Evolutionary conservation across 2,329 filamentous ascomycete genomes (phyloP).

Genomic region (Pezizomycotina sp.): DNA sequence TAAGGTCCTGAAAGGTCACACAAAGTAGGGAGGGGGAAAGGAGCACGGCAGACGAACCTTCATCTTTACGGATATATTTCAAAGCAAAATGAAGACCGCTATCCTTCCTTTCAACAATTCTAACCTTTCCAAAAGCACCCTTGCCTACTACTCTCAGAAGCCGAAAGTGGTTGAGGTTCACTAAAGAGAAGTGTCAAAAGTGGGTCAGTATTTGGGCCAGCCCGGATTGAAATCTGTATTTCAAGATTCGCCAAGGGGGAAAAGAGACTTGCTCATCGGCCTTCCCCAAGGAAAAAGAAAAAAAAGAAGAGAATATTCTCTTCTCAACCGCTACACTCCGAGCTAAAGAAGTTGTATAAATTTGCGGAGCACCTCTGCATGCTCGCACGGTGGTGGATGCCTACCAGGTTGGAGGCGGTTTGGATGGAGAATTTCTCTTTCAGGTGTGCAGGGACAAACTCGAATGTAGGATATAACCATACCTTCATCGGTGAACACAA

Average conservation of each 20-base stretch:
- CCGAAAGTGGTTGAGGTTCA: slow-evolving; percentile 94
- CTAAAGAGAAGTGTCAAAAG: slow-evolving; percentile 34
- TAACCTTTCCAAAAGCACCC: slow-evolving; percentile 94
- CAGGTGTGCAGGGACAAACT: slow-evolving; percentile 7
- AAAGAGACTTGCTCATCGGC: slow-evolving; percentile 13
- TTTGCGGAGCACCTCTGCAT: slow-evolving; percentile 2
- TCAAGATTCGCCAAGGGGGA: slow-evolving; percentile 18
- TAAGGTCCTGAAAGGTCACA: slow-evolving; percentile 3
- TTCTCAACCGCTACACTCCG: no score
- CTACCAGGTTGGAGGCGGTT: not conserved
- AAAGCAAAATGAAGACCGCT: slow-evolving; percentile 84
- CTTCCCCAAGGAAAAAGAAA: not conserved
- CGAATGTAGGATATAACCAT: slow-evolving; percentile 28
- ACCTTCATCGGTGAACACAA: slow-evolving; percentile 89
- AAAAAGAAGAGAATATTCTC: slow-evolving; percentile 4
- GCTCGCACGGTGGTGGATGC: not conserved
- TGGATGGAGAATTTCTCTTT: not conserved
- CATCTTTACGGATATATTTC: slow-evolving; percentile 98
- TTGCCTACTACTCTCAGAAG: slow-evolving; percentile 89
- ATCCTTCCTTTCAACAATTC: slow-evolving; percentile 96
- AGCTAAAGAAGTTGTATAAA: slow-evolving; percentile 1
- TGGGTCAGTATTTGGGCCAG: slow-evolving; percentile 21
- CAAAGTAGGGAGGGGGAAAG: not conserved
- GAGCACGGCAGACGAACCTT: slow-evolving; percentile 44
- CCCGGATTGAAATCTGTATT: slow-evolving; percentile 18